phyloP scores from a whole-genome alignment of 1,139 yeast genomes.

The Waltiozyma sp. region DNA sequence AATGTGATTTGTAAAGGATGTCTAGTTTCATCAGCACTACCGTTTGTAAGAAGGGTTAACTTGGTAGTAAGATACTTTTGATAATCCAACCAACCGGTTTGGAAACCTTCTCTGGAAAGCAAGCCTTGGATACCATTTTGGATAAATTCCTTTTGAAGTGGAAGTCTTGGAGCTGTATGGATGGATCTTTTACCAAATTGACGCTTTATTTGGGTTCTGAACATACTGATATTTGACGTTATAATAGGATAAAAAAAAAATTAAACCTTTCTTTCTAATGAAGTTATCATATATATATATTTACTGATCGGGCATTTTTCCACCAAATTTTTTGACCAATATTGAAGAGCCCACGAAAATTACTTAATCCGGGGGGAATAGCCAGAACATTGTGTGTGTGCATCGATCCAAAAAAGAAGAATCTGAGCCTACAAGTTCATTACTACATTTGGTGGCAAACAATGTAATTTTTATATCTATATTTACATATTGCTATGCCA shows the following conservation, averaged over 20 bases:
- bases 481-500: no score
- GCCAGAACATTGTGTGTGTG: no score
- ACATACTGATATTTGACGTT: neutral
- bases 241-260: no score
- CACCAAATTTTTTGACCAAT: no score
- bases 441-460: no score
- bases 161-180: constrained; percentile 1
- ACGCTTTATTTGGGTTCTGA: neutral
- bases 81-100: constrained; percentile 70
- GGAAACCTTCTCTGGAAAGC: constrained; percentile 56
- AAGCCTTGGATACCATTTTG: constrained; percentile 20
- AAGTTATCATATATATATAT: no score
- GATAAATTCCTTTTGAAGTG: neutral
- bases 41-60: constrained; percentile 62
- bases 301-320: no score
- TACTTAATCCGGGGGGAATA: no score
- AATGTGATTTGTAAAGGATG: constrained; percentile 68
- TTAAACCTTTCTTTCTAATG: neutral
- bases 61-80: constrained; percentile 61
- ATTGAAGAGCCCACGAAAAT: no score
- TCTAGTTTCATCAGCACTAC: constrained; percentile 72
- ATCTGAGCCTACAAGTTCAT: no score
- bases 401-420: no score
- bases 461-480: no score
- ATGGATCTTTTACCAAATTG: neutral